Evolutionary conservation across 163 green algal genomes (phyloP).

Genomic region (Picocystis sp.): DNA sequence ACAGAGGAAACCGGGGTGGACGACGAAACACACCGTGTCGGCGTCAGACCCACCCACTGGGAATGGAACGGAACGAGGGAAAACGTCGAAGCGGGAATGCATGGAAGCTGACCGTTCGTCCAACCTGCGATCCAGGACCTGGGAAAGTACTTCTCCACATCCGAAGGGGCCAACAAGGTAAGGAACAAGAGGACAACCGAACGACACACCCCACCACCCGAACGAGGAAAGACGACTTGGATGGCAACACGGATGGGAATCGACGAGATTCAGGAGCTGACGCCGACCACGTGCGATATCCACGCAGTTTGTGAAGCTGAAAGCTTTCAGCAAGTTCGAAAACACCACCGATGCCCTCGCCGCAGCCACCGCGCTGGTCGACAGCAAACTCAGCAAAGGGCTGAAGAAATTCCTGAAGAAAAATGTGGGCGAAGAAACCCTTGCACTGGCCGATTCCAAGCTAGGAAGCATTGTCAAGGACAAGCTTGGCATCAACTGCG

Average conservation of each 20-base stretch:
- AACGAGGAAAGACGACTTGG: no score
- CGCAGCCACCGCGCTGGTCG: constrained; percentile 76
- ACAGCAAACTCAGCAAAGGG: constrained; percentile 92
- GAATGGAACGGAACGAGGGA: not conserved
- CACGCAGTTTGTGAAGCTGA: constrained; percentile 83
- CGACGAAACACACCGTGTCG: not conserved
- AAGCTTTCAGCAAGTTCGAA: constrained; percentile 94
- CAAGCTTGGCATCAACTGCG: constrained; percentile 84
- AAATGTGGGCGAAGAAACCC: constrained; percentile 46
- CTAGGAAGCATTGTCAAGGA: constrained; percentile 94
- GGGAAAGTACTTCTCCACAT: constrained; percentile 56
- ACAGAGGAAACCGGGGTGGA: not conserved
- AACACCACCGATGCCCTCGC: constrained; percentile 91
- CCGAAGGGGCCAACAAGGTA: constrained; percentile 62
- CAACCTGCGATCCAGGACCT: constrained; percentile 40
- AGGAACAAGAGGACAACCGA: not conserved
- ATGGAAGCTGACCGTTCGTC: not conserved
- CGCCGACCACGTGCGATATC: not conserved
- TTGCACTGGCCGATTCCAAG: constrained; percentile 91
- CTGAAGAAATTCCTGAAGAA: constrained; percentile 99
- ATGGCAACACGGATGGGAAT: not conserved
- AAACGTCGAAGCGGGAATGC: not conserved
- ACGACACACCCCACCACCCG: no score
- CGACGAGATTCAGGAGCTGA: not conserved
- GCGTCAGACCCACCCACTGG: not conserved